phyloP scores from a whole-genome alignment of 2,329 filamentous ascomycete genomes.

The Ilyonectria robusta region DNA sequence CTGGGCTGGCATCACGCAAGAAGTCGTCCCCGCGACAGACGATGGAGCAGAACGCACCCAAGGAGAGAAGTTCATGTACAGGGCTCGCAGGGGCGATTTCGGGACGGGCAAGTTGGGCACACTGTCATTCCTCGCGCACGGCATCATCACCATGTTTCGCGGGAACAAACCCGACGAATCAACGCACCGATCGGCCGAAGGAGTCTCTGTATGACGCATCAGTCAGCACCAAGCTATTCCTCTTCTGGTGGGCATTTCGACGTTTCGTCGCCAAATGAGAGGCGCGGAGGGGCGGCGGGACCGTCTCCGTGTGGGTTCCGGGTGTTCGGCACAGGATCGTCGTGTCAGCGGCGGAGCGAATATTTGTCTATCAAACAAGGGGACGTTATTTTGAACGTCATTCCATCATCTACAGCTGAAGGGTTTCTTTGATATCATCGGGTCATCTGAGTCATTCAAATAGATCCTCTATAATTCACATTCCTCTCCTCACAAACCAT shows the following conservation, averaged over 20 bases:
- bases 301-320: background rate
- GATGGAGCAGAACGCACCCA: background rate
- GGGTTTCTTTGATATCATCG: too few relatives aligned
- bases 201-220: background rate
- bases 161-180: background rate
- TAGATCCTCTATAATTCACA: background rate
- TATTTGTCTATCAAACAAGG: background rate
- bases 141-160: slow-evolving; percentile 3
- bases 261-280: background rate
- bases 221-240: slow-evolving; percentile 6
- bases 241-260: slow-evolving; percentile 15
- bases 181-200: background rate
- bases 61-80: background rate
- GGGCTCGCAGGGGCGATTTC: slow-evolving; percentile 20
- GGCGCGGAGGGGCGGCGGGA: background rate
- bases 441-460: background rate
- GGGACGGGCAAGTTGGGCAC: slow-evolving; percentile 10
- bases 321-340: slow-evolving; percentile 14
- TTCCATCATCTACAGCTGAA: background rate
- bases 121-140: slow-evolving; percentile 7
- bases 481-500: slow-evolving; percentile 18
- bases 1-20: slow-evolving; percentile 6
- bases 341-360: background rate
- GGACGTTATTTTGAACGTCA: background rate
- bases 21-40: background rate